Percentiles rank a stretch among this genome's conserved stretches.
Conservation (phyloP, 441 rosid species). For the Populus hybrid region DNA sequence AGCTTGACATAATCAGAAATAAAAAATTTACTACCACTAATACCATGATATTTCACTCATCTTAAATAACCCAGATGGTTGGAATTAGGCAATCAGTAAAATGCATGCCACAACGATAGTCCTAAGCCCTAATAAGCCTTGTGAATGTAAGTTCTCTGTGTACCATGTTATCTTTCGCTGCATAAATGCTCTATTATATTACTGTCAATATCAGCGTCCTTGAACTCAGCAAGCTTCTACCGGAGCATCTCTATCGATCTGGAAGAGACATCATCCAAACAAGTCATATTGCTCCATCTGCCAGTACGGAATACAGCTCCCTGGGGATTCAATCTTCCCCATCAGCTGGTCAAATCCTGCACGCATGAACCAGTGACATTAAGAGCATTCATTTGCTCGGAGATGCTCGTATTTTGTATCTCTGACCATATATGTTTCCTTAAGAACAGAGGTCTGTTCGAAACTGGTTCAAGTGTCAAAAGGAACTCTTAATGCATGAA, state of each 20-base stretch:
- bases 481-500: neutral
- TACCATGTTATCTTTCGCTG: neutral
- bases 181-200: neutral
- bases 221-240: neutral
- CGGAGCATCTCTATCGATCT: neutral
- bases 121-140: no score
- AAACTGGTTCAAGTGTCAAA: neutral
- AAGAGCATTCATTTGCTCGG: neutral
- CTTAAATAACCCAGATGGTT: neutral
- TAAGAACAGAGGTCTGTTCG: neutral
- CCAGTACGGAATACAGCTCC: conserved; percentile 26
- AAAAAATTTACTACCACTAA: neutral
- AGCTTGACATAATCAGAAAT: neutral
- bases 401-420: neutral
- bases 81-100: neutral
- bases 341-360: conserved; percentile 64
- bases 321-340: conserved; percentile 38
- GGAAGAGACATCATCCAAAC: conserved; percentile 26
- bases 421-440: neutral
- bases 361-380: neutral
- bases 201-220: neutral
- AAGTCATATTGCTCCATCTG: conserved; percentile 30
- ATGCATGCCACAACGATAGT: no score
- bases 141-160: neutral
- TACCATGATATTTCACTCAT: neutral